Evolutionary conservation across 73 alveolate species (phyloP).

Genomic region (Stentor coeruleus): DNA sequence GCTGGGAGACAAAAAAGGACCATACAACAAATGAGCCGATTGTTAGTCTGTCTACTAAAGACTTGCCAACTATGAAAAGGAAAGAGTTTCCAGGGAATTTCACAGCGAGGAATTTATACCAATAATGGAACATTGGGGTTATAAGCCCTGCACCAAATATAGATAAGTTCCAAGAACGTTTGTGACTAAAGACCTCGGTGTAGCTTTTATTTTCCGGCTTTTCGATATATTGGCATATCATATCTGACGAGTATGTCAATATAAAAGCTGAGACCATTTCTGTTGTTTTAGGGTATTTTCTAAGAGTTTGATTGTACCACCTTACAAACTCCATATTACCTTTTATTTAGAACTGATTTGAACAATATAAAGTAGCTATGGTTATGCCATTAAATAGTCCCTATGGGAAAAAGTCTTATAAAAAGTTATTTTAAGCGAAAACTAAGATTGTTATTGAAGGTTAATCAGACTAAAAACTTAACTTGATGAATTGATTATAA

Average conservation of each 20-base stretch:
- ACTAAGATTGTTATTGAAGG: too few relatives aligned
- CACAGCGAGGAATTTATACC: neutral
- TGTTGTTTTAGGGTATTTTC: neutral
- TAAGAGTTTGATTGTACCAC: neutral
- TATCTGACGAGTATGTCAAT: neutral
- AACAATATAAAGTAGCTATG: too few relatives aligned
- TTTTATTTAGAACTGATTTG: too few relatives aligned
- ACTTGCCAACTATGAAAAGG: neutral
- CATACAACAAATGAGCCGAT: neutral
- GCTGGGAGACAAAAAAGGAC: neutral
- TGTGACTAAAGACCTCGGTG: neutral
- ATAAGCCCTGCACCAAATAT: neutral
- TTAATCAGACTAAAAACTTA: too few relatives aligned
- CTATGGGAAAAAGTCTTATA: too few relatives aligned
- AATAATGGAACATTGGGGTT: neutral
- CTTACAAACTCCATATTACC: neutral
- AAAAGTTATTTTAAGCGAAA: too few relatives aligned
- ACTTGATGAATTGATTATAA: too few relatives aligned
- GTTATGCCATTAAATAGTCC: too few relatives aligned
- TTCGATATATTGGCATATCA: neutral
- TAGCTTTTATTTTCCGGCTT: neutral
- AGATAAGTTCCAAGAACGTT: neutral
- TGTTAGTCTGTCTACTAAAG: neutral
- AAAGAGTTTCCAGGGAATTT: neutral
- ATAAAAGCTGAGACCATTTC: neutral